Conservation (phyloP, 208 protist species). For the Crithidia thermophila region DNA sequence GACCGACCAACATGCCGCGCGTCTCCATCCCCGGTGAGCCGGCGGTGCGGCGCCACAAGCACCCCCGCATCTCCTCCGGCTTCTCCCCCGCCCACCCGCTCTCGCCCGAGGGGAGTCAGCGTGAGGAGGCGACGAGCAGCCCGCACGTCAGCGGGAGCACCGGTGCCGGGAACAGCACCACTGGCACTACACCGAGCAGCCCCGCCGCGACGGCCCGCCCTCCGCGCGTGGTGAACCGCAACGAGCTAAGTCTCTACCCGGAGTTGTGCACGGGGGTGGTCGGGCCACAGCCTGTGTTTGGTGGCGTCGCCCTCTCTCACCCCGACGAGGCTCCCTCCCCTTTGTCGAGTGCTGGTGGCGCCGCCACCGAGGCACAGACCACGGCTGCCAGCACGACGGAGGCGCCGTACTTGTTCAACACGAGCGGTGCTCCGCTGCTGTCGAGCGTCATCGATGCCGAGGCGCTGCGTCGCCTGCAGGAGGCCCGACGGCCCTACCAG, state of each 20-base stretch:
- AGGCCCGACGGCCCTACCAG: conserved; percentile 22
- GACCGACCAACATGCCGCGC: background rate
- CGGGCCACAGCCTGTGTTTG: conserved; percentile 40
- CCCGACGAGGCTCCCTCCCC: background rate
- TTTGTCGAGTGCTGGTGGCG: background rate
- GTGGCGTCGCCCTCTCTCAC: conserved; percentile 16
- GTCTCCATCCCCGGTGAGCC: conserved; percentile 8
- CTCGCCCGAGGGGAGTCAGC: too few relatives aligned
- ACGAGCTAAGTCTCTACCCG: conserved; percentile 19
- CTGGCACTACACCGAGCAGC: background rate
- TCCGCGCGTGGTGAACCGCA: conserved; percentile 12
- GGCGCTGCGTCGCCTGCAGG: conserved; percentile 23
- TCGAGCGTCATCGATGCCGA: conserved; percentile 14
- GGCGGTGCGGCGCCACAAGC: conserved; percentile 10
- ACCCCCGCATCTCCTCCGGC: background rate
- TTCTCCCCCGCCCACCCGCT: background rate
- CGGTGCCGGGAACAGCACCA: background rate
- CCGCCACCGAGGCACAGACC: background rate
- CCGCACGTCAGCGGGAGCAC: too few relatives aligned
- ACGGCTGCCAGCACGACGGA: background rate
- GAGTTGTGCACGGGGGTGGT: conserved; percentile 15
- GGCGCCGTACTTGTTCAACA: conserved; percentile 7
- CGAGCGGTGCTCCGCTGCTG: conserved; percentile 14
- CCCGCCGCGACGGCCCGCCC: background rate
- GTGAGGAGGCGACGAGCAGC: too few relatives aligned